Percentiles rank a stretch among this genome's conserved stretches.
phyloP scores from a whole-genome alignment of 179 eudicot genomes.

The Actinidia polygama region DNA sequence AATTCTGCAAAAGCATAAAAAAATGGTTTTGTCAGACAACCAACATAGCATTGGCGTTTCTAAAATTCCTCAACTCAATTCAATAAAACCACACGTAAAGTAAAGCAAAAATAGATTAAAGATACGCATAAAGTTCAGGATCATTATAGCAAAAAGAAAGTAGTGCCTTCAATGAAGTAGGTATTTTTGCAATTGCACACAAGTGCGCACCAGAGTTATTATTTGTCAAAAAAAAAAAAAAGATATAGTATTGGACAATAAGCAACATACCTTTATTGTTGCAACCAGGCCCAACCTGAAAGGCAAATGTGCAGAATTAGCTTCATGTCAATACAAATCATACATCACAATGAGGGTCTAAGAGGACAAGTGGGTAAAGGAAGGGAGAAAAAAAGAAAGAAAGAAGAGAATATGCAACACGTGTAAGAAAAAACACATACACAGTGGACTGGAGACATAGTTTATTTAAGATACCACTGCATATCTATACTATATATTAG shows the following conservation, averaged over 20 bases:
- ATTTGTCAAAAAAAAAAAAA: background rate
- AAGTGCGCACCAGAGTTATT: background rate
- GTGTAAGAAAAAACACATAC: background rate
- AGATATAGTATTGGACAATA: background rate
- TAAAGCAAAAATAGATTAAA: background rate
- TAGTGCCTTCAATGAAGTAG: background rate
- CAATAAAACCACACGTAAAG: background rate
- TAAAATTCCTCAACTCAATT: background rate
- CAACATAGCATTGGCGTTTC: background rate
- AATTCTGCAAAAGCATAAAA: too few relatives aligned
- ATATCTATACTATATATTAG: too few relatives aligned
- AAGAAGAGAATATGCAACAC: background rate
- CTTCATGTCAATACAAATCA: background rate
- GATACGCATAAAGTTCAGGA: background rate
- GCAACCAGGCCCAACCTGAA: constrained; percentile 91
- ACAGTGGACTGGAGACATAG: too few relatives aligned
- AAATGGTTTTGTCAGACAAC: background rate
- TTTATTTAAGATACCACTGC: too few relatives aligned
- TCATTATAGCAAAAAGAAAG: background rate
- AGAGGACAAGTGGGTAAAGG: background rate
- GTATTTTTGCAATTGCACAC: background rate
- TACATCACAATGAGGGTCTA: background rate
- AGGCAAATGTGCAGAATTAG: constrained; percentile 27
- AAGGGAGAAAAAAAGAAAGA: background rate
- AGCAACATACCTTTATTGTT: constrained; percentile 68